These are phyloP conservation scores for Huntiella omanensis DNA, from an alignment of 2,329 filamentous ascomycete species.

Conservation along the genomic window DNA sequence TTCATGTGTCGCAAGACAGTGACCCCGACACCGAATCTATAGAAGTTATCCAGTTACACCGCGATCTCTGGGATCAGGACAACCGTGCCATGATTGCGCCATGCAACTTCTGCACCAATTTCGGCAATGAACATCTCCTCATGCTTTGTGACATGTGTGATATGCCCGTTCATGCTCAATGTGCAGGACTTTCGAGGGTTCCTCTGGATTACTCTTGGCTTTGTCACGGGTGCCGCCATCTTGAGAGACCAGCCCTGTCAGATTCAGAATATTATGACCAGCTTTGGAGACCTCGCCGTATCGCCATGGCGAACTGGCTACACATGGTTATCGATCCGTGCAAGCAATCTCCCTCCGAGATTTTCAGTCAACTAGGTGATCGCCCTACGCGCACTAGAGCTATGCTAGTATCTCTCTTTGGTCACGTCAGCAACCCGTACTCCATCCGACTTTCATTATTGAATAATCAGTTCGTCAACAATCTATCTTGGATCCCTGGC, in stretches of 20 bases:
- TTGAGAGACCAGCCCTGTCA: neutral
- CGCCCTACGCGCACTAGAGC: neutral
- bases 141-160: slow-evolving; percentile 1
- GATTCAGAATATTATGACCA: too few species aligned
- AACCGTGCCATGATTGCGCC: neutral
- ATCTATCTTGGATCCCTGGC: neutral
- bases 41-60: neutral
- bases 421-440: neutral
- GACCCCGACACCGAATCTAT: neutral
- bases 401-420: neutral
- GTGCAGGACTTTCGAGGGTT: neutral
- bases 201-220: neutral
- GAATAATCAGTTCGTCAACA: neutral
- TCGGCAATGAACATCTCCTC: neutral
- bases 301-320: neutral
- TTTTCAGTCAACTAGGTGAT: neutral
- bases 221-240: neutral
- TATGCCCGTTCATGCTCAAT: neutral
- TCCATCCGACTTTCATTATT: neutral
- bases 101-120: neutral
- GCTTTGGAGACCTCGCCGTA: neutral
- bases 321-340: neutral
- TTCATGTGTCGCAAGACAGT: too few species aligned
- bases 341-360: neutral
- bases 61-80: neutral